Conservation (phyloP, 1,284 basidiomycete genomes). For the Melampsora abietis-canadensis region DNA sequence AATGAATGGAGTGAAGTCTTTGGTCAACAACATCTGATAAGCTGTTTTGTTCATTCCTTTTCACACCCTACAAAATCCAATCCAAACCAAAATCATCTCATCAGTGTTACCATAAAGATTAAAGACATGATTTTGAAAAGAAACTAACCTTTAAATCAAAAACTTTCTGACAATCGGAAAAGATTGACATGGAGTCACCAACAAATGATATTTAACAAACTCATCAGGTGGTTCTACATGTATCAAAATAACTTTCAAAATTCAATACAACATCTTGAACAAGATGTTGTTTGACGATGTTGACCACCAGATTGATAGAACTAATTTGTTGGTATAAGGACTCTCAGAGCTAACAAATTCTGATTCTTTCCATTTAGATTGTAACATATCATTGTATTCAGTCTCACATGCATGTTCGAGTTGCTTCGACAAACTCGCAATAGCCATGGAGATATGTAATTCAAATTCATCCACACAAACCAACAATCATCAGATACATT, state of each 20-base stretch:
- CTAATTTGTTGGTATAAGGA: slow-evolving; percentile 71
- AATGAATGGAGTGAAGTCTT: slow-evolving; percentile 89
- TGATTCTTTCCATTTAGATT: slow-evolving; percentile 67
- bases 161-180: slow-evolving; percentile 93
- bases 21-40: slow-evolving; percentile 85
- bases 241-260: slow-evolving; percentile 89
- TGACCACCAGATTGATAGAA: slow-evolving; percentile 65
- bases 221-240: slow-evolving; percentile 89
- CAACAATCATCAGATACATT: not conserved
- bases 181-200: slow-evolving; percentile 84
- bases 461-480: not conserved
- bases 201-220: slow-evolving; percentile 88
- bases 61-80: slow-evolving; percentile 65
- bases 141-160: slow-evolving; percentile 55
- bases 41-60: slow-evolving; percentile 77
- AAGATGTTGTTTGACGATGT: slow-evolving; percentile 66
- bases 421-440: slow-evolving; percentile 72
- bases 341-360: slow-evolving; percentile 72
- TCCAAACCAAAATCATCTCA: not conserved
- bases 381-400: slow-evolving; percentile 68
- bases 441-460: slow-evolving; percentile 66
- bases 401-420: slow-evolving; percentile 75
- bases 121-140: not conserved
- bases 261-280: slow-evolving; percentile 80
- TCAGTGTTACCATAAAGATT: not conserved